Base-by-base conservation (phyloP, 305 asterid species). In the Plantago coronopus region DNA sequence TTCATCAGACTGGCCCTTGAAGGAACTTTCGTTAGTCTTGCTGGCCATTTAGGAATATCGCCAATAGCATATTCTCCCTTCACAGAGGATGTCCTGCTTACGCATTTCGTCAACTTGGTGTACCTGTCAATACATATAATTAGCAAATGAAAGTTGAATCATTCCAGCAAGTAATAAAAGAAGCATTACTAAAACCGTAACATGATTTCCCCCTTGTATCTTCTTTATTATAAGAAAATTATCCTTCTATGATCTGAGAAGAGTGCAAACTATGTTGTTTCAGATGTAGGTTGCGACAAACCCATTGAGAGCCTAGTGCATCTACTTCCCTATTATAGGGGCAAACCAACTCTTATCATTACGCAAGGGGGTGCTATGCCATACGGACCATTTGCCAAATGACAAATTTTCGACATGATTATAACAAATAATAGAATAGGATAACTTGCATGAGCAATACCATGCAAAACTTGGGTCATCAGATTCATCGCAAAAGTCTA, bases 381-480 rank as follows among this genome's bases (percentile, higher is more conserved):
- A 31, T 31, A 45, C 51, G 40, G 63, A 59, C 59, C 21, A 17
- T 17, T n/a, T 18, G 18, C 21, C 9, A 17, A n/a, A 5, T 2
- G 13, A 1, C 4, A 5, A 47, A 47, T 17, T 47, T 17, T 47
- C 23, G 10, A 47, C 22, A 47, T 17, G 23, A n/a, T n/a, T 10
- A 48, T 25, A 48, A 20, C 42, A 48, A 48, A 18, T 1, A 17
- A 17, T 5, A 17, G 3, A n/a, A 48, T 4, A 38, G 19, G 25
- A 18, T 1, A 40, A 19, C 51, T 45, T 31, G 29, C 31, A 68
- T 50, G 61, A 27, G 23, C n/a, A 64, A n/a, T 74, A 93, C 97
- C 99, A 94, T 73, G 97, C 87, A 78, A 75, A 80, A 74, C 73
- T 89, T 22, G 97, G 89, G 54, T 94, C 88, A 62, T 82, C 89